A percentile compares a stretch with the other conserved stretches of the same genome.
Evolutionary conservation across 768 basidiomycete species (phyloP).

Genomic region (Lyophyllum decastes): DNA sequence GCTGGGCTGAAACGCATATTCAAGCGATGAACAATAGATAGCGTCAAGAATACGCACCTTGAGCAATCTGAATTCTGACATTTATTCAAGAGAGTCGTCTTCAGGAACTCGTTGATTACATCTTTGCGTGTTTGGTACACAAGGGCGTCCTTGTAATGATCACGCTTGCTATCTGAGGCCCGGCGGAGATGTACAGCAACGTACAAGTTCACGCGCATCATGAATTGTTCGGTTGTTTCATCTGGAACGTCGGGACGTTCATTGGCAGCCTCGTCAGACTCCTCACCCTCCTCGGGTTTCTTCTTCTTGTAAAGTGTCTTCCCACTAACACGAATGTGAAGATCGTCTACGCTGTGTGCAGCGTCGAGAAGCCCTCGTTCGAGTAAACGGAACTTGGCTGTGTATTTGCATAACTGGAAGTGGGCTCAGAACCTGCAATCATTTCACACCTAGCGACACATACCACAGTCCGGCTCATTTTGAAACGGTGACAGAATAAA

Average conservation of each 20-base stretch:
- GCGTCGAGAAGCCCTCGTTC: constrained; percentile 88
- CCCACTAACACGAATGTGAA: constrained; percentile 45
- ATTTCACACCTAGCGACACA: constrained; percentile 12
- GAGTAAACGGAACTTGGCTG: constrained; percentile 83
- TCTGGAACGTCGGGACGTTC: constrained; percentile 41
- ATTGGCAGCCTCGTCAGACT: constrained; percentile 38
- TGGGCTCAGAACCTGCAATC: constrained; percentile 4
- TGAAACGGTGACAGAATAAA: constrained; percentile 93
- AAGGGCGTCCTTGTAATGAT: constrained; percentile 85
- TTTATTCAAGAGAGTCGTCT: constrained; percentile 61
- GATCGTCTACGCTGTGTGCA: constrained; percentile 73
- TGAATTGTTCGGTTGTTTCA: constrained; percentile 65
- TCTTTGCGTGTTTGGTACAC: constrained; percentile 88
- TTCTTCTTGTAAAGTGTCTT: constrained; percentile 26
- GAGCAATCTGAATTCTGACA: constrained; percentile 79
- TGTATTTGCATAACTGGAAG: constrained; percentile 74
- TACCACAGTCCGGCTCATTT: constrained; percentile 74
- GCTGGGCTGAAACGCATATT: constrained; percentile 48
- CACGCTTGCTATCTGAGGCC: constrained; percentile 60
- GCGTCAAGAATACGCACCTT: constrained; percentile 59
- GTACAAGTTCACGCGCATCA: constrained; percentile 63
- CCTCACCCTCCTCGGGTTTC: constrained; percentile 39
- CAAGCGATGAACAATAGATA: constrained; percentile 2
- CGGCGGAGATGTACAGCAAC: constrained; percentile 57
- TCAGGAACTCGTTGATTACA: constrained; percentile 80